Conservation (phyloP, 208 protist genomes). For the Herpetomonas tarakana region DNA sequence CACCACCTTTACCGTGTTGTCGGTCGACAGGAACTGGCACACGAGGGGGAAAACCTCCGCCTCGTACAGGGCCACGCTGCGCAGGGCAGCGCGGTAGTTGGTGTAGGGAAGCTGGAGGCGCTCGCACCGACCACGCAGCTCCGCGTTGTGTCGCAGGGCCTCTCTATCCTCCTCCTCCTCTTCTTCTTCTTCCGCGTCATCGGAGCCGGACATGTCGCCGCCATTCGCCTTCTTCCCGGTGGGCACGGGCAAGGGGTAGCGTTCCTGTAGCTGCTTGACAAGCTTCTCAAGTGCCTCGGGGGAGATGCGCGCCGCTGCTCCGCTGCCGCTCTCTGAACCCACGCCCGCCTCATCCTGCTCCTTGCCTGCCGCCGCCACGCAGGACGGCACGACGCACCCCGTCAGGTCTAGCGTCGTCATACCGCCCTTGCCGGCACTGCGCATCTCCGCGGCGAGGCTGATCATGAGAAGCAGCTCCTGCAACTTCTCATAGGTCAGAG, state of each 20-base stretch:
- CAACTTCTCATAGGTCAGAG: constrained; percentile 62
- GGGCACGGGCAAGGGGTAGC: constrained; percentile 56
- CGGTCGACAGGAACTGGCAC: constrained; percentile 41
- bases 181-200: constrained; percentile 16
- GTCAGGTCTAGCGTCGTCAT: constrained; percentile 29
- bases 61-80: constrained; percentile 51
- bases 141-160: constrained; percentile 51
- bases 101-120: constrained; percentile 53
- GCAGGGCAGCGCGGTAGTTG: constrained; percentile 49
- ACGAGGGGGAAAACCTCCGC: constrained; percentile 61
- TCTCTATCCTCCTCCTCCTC: constrained; percentile 24
- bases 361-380: not conserved
- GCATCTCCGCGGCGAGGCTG: constrained; percentile 13
- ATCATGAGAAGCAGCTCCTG: constrained; percentile 42
- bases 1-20: constrained; percentile 47
- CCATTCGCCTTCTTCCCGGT: constrained; percentile 5
- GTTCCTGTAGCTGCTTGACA: constrained; percentile 43
- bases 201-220: not conserved
- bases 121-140: constrained; percentile 51
- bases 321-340: not conserved
- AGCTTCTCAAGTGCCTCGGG: constrained; percentile 36
- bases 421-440: constrained; percentile 12
- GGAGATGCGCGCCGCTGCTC: constrained; percentile 4
- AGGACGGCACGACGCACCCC: not conserved
- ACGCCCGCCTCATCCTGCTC: not conserved